Base-by-base conservation (phyloP, 441 rosid species). In the Adansonia grandidieri region DNA sequence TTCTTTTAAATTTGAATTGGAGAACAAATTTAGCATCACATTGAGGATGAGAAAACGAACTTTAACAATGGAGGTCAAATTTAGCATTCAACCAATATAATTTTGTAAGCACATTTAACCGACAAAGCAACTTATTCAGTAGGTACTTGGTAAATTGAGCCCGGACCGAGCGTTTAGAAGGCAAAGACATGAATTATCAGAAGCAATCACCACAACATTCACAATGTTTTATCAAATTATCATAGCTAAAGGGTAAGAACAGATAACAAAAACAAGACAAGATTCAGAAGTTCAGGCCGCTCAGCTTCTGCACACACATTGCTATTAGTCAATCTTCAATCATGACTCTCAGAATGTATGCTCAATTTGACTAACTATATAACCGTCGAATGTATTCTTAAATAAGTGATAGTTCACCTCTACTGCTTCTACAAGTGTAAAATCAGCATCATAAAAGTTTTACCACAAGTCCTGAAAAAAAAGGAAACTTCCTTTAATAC, bases 111-210 rank as follows among this genome's bases (percentile, higher is more conserved):
- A 37, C 40, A 53, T 40, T 50, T 56, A 80, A 53, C 61, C 28
- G 74, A 63, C 74, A 64, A 73, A 19, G 51, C 22, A 57, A 68
- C 68, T 66, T 45, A 67, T 47, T 66, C 45, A 69, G 71, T 32
- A 63, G 15, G 56, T 22, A 24, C 15, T 37, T 4, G 71, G 47
- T 45, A 37, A 22, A 73, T 58, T 76, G 24, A 51, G 47, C 70
- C 17, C 17, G 13, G 37, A 76, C 40, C 50, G 17, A 53, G 32
- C 42, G 15, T 22, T 67, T 19, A 19, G 53, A 19, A 45, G 53
- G 63, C 40, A 79, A 78, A 74, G 77, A 71, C 63, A 73, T 65
- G 69, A 40, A 56, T 60, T 62, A 80, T 71, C 81, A 45, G 63
- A 66, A 32, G 70, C 15, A 53, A 32, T 47, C 0, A 54, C 64